Conservation (phyloP, 139 green algal species). For the Chloropicon primus region DNA sequence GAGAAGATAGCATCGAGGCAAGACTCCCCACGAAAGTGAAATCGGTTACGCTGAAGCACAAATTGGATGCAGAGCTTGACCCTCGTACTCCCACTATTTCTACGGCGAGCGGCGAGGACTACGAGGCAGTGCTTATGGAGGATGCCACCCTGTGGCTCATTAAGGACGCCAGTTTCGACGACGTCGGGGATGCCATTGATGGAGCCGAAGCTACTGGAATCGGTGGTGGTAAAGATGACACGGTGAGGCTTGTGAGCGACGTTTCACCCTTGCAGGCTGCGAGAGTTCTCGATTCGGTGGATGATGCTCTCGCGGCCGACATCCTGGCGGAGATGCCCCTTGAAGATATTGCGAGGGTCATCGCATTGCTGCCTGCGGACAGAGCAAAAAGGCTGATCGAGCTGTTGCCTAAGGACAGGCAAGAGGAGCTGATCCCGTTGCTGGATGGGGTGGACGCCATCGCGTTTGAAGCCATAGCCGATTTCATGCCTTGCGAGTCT, state of each 20-base stretch:
- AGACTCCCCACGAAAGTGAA: background rate
- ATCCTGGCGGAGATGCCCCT: background rate
- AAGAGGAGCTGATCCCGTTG: background rate
- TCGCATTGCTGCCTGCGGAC: background rate
- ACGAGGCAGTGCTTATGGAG: background rate
- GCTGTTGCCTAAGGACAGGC: background rate
- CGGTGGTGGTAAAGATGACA: background rate
- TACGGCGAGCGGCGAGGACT: background rate
- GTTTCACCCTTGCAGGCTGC: background rate
- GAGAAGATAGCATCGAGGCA: background rate
- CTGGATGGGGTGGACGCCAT: background rate
- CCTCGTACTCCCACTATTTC: background rate
- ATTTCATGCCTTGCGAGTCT: background rate
- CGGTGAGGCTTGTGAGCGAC: background rate
- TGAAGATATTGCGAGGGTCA: background rate
- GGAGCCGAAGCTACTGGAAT: background rate
- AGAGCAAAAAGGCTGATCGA: background rate
- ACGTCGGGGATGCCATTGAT: background rate
- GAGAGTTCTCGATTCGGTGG: background rate
- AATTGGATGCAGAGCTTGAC: background rate
- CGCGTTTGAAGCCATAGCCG: background rate
- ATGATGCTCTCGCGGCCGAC: background rate
- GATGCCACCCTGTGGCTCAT: background rate
- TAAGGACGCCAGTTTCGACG: background rate
- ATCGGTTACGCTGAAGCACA: background rate